Evolutionary conservation across 371 early-diverging fungal genomes (phyloP), one percentile per base, ranked within the genome.

Genomic region (Dichotomocladium elegans): DNA sequence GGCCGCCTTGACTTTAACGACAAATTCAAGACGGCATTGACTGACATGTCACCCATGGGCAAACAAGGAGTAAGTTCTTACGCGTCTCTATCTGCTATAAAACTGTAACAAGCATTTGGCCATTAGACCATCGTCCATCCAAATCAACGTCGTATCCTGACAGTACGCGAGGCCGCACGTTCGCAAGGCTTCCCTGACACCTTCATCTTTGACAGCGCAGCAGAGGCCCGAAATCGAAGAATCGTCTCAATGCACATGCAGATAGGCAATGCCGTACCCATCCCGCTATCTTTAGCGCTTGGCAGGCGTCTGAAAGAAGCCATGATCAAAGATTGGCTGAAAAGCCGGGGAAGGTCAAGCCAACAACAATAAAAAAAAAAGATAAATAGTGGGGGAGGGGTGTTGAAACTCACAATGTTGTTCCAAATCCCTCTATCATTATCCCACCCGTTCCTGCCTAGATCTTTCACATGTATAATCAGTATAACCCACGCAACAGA

Each of bases 101-200:
- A n/a, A 11, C 3, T 12, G 15, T 37, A n/a, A 17, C 37, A 37
- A 17, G 2, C n/a, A 7, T 9, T 12, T 1, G 7, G n/a, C n/a
- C 15, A 44, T 12, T 40, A 69, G 70, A 81, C 79, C 4, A 75
- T 85, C 12, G 41, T 86, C 25, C 80, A 83, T 48, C 80, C 81
- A 2, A 72, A 69, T 34, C 84, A 85, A 49, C 50, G 68, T 19
- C 79, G 85, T 19, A 66, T 81, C 6, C 26, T 83, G 10, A 64
- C 70, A 2, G 81, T 82, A 14, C 69, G 85, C 15, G 85, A 86
- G 54, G 65, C 67, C 41, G 85, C 85, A 9, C 68, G 87, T 7
- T 76, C 74, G 2, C 84, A 86, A 59, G 83, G 85, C 4, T 86
- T 86, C 58, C 85, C 86, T 0, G 85, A 86, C 47, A 45, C 54